Conservation (phyloP, 441 rosid species). For the Breynia disticha region DNA sequence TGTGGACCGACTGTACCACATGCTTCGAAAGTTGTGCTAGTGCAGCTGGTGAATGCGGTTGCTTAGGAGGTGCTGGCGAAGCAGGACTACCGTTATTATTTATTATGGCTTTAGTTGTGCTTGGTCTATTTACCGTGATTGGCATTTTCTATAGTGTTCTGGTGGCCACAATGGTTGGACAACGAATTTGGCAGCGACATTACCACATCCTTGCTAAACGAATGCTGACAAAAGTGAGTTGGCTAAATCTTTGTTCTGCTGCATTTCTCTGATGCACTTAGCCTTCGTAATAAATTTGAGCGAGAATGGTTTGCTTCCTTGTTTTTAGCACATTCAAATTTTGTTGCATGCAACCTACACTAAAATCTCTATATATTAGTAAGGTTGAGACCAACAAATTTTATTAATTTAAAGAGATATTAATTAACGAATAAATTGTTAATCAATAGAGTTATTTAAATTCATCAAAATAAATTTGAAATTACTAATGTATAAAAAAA, state of each 20-base stretch:
- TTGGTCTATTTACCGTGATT: constrained; percentile 86
- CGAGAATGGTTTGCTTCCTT: neutral
- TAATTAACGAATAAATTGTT: no score
- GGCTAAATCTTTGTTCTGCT: neutral
- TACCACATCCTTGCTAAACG: constrained; percentile 98
- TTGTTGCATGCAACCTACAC: neutral
- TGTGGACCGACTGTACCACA: constrained; percentile 99
- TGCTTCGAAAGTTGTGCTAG: constrained; percentile 97
- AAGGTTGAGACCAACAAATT: neutral
- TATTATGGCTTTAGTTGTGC: constrained; percentile 77
- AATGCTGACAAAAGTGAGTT: constrained; percentile 92
- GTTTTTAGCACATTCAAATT: neutral
- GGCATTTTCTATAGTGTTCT: constrained; percentile 96
- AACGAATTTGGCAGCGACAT: constrained; percentile 97
- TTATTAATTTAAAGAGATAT: no score
- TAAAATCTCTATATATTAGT: no score
- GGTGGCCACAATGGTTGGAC: constrained; percentile 99
- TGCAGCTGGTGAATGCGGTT: constrained; percentile 91
- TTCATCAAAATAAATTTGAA: no score
- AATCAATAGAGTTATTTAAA: no score
- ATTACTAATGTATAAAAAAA: no score
- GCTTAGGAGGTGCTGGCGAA: constrained; percentile 98
- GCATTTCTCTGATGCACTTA: constrained; percentile 3
- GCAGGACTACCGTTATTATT: constrained; percentile 87
- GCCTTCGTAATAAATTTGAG: neutral